Evolutionary conservation across 2,329 filamentous ascomycete species (phyloP), one percentile per base, ranked within the genome.

Genomic region (Penicillium sp.): DNA sequence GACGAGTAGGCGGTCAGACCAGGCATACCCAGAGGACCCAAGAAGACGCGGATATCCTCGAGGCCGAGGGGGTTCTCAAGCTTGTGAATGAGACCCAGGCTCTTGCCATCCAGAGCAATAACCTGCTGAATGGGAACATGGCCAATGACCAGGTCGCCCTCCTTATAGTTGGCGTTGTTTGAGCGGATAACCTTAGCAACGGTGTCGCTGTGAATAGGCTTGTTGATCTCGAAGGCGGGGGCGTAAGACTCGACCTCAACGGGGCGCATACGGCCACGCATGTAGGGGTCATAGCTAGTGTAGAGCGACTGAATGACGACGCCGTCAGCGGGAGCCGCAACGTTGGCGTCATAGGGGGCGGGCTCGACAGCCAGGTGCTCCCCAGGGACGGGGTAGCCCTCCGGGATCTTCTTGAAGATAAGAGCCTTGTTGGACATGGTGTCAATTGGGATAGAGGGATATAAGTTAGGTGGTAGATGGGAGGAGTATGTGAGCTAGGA

Each of bases 271-370:
- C 82, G 81, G 53, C 86, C 87, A 49, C 90, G 86, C 76, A 88
- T 82, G 75, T 95, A 95, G 1, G 89, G 89, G 70, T 95, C 89
- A 72, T 86, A 86, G 35, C 87, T 91, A 56, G 83, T 77, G 69
- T 87, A 89, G 63, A 86, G 79, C 60, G 86, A 81, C 73, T 89
- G 81, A 56, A 86, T 72, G 28, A 81, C 81, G 42, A 95, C 68
- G 35, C 89, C 84, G 55, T 87, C 86, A 39, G 79, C 67, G 23
- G 82, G 78, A 25, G 83, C 78, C 4, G 79, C 58, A 24, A 67
- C 61, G 44, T 60, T 63, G 57, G 84, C 71, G 66, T 93, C 87
- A 56, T 91, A 83, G 18, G 81, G 77, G 52, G 79, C 79, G 57
- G 78, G 71, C 69, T 93, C 86, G 52, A 90, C 66, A 20, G 71